Evolutionary conservation across 2,329 filamentous ascomycete species (phyloP).

Genomic region (Hypoxylon sp.): DNA sequence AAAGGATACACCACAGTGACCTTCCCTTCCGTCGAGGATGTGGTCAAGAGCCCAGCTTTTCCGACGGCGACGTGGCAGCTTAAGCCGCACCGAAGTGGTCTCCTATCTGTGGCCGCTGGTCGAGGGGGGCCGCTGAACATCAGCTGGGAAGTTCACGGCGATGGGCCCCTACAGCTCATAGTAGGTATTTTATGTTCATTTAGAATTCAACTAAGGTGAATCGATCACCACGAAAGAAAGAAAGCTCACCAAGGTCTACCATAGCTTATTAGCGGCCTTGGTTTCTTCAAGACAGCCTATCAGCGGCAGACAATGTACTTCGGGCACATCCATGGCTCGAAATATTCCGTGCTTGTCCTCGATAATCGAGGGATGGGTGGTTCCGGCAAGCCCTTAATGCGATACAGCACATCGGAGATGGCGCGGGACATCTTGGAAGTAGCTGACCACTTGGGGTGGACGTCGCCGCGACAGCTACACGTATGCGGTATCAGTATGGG

Average conservation of each 20-base stretch:
- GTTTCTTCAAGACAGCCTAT: conserved; percentile 77
- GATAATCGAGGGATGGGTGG: conserved; percentile 90
- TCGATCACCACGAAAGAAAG: neutral
- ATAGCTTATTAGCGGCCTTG: conserved; percentile 86
- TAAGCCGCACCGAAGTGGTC: conserved; percentile 73
- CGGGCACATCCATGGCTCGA: conserved; percentile 76
- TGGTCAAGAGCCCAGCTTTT: conserved; percentile 73
- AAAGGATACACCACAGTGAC: conserved; percentile 5
- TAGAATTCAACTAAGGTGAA: conserved; percentile 9
- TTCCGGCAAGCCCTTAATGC: conserved; percentile 80
- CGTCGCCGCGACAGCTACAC: conserved; percentile 67
- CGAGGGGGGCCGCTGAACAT: conserved; percentile 83
- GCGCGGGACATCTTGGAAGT: conserved; percentile 82
- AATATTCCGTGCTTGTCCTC: conserved; percentile 81
- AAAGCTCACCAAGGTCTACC: conserved; percentile 6
- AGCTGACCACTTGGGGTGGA: conserved; percentile 76
- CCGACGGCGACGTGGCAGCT: conserved; percentile 77
- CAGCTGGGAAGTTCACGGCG: conserved; percentile 84
- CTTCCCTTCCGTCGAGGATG: conserved; percentile 51
- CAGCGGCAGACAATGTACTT: conserved; percentile 88
- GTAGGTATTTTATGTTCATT: conserved; percentile 65
- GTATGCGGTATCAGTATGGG: conserved; percentile 86
- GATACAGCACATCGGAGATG: conserved; percentile 90
- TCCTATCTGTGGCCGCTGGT: conserved; percentile 73
- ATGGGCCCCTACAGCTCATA: conserved; percentile 78